Conservation (phyloP, 139 green algal species). For the Limnomonas spitsbergensis region DNA sequence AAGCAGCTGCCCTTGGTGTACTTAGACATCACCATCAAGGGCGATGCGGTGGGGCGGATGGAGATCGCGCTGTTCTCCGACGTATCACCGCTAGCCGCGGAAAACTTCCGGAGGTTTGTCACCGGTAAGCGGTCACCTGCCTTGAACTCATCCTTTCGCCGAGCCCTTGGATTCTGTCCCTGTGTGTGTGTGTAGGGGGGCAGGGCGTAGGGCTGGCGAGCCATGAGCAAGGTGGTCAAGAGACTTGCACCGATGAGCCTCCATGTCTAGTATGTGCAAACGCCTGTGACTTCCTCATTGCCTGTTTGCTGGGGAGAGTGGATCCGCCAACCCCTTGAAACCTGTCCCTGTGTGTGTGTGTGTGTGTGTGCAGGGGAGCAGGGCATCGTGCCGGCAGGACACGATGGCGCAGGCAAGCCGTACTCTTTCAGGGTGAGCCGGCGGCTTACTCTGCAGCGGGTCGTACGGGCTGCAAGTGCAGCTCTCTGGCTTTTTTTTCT, state of each 20-base stretch:
- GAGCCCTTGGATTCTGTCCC: too few species aligned
- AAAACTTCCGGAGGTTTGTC: constrained; percentile 69
- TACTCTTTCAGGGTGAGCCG: constrained; percentile 56
- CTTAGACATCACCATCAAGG: constrained; percentile 9
- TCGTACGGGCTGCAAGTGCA: background rate
- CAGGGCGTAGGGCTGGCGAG: background rate
- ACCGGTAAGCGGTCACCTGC: constrained; percentile 43
- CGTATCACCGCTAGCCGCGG: constrained; percentile 35
- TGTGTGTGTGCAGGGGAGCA: constrained; percentile 45
- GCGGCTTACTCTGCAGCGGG: background rate
- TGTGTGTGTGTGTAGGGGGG: too few species aligned
- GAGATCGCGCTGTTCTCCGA: constrained; percentile 56
- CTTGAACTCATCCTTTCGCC: too few species aligned
- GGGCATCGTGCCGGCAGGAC: constrained; percentile 48
- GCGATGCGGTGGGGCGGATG: constrained; percentile 43
- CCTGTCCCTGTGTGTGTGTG: too few species aligned
- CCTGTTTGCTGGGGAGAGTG: too few species aligned
- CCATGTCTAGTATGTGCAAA: background rate
- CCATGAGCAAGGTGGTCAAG: background rate
- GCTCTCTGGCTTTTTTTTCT: too few species aligned
- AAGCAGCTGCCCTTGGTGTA: background rate
- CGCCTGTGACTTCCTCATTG: too few species aligned
- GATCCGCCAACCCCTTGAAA: too few species aligned
- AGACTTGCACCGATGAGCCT: background rate
- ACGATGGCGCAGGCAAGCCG: constrained; percentile 43